Conservation (phyloP, 208 protist species). For the Wallacemonas sp. region DNA sequence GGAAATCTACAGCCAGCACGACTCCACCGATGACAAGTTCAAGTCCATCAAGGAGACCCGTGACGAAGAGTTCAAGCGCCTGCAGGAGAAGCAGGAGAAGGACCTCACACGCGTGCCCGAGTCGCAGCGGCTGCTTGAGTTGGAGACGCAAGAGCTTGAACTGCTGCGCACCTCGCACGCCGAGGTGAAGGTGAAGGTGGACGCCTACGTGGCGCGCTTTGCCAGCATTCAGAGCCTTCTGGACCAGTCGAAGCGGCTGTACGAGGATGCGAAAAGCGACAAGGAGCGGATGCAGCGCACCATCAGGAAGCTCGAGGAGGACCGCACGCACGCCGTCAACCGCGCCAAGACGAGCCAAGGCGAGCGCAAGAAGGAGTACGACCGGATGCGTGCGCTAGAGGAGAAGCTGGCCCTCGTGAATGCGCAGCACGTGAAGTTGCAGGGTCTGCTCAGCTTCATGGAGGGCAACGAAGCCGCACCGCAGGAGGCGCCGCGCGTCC, state of each 20-base stretch:
- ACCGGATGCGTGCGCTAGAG: constrained; percentile 41
- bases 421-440: constrained; percentile 49
- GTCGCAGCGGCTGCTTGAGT: constrained; percentile 40
- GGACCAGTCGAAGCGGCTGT: constrained; percentile 46
- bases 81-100: constrained; percentile 42
- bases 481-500: background rate
- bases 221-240: constrained; percentile 53
- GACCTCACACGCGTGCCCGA: constrained; percentile 38
- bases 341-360: constrained; percentile 40
- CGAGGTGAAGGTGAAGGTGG: constrained; percentile 44
- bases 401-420: constrained; percentile 45
- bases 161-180: constrained; percentile 29
- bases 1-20: constrained; percentile 64
- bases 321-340: constrained; percentile 36
- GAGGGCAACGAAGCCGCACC: constrained; percentile 9
- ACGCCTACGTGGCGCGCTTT: constrained; percentile 48
- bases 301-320: constrained; percentile 52
- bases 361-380: constrained; percentile 56
- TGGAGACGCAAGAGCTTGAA: constrained; percentile 32
- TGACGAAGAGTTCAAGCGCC: constrained; percentile 44
- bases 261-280: constrained; percentile 54
- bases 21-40: constrained; percentile 48
- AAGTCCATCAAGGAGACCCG: constrained; percentile 48
- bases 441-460: constrained; percentile 39
- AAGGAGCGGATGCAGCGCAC: constrained; percentile 47